A percentile compares a stretch with the other conserved stretches of the same genome.
phyloP scores from a whole-genome alignment of 1,284 basidiomycete genomes.

The Hypsizygus ulmarius region DNA sequence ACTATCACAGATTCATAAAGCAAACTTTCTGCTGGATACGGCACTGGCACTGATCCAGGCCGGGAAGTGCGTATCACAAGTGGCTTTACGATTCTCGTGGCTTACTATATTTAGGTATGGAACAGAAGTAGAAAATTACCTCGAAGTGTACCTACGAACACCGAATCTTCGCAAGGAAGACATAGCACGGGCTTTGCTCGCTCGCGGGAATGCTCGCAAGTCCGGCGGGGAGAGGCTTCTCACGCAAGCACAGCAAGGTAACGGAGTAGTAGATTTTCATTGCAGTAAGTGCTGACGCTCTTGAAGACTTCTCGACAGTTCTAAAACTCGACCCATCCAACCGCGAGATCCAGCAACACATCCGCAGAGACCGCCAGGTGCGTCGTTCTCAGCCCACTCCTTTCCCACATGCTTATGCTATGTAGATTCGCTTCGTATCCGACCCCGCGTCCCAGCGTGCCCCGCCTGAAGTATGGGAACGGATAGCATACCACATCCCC shows the following conservation, averaged over 20 bases:
- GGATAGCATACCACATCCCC: conserved; percentile 57
- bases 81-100: conserved; percentile 4
- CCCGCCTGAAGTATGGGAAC: conserved; percentile 65
- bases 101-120: conserved; percentile 46
- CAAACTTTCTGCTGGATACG: conserved; percentile 58
- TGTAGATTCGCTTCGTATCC: conserved; percentile 48
- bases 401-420: conserved; percentile 5
- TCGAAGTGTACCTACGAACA: conserved; percentile 62
- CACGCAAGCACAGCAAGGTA: conserved; percentile 56
- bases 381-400: conserved; percentile 13
- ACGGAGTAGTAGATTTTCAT: not conserved
- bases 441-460: conserved; percentile 57
- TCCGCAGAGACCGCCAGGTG: conserved; percentile 46
- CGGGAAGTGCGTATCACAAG: conserved; percentile 37
- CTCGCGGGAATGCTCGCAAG: conserved; percentile 56
- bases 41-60: conserved; percentile 53
- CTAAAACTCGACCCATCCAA: conserved; percentile 58
- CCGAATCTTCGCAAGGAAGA: conserved; percentile 52
- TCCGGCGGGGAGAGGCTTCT: conserved; percentile 51
- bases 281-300: not conserved
- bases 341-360: conserved; percentile 47
- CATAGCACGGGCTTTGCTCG: conserved; percentile 51
- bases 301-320: conserved; percentile 55
- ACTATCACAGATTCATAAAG: conserved; percentile 48
- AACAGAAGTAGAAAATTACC: conserved; percentile 56